phyloP scores from a whole-genome alignment of 2,329 filamentous ascomycete genomes.

The Ramichloridium luteum region DNA sequence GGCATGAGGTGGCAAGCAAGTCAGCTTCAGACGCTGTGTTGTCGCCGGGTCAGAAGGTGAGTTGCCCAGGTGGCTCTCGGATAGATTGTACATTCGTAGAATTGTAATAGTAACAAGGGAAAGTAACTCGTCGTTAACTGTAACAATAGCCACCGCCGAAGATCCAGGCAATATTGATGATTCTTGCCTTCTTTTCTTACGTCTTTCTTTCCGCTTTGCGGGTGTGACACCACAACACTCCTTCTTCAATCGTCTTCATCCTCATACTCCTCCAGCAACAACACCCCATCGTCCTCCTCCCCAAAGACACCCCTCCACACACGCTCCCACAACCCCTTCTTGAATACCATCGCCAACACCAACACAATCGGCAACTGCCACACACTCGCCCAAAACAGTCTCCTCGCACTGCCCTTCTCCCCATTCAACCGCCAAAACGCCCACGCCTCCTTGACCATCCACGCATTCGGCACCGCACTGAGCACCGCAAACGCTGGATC shows the following conservation, averaged over 20 bases:
- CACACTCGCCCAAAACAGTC: constrained; percentile 92
- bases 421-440: constrained; percentile 71
- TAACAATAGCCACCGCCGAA: no score
- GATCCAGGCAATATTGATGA: no score
- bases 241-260: constrained; percentile 27
- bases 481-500: constrained; percentile 75
- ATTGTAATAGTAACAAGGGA: no score
- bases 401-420: constrained; percentile 64
- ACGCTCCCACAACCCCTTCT: constrained; percentile 81
- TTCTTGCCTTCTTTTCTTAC: no score
- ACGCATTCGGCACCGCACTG: constrained; percentile 70
- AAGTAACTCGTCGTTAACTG: no score
- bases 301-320: constrained; percentile 57
- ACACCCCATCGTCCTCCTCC: constrained; percentile 45
- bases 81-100: no score
- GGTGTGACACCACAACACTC: no score
- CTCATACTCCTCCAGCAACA: constrained; percentile 41
- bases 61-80: no score
- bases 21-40: no score
- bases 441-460: constrained; percentile 70
- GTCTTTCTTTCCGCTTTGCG: no score
- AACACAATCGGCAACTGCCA: constrained; percentile 89
- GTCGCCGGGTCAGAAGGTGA: no score
- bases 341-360: constrained; percentile 80
- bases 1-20: no score